Evolutionary conservation across 768 basidiomycete species (phyloP).

Genomic region (Sistotremastrum niveocremeum): DNA sequence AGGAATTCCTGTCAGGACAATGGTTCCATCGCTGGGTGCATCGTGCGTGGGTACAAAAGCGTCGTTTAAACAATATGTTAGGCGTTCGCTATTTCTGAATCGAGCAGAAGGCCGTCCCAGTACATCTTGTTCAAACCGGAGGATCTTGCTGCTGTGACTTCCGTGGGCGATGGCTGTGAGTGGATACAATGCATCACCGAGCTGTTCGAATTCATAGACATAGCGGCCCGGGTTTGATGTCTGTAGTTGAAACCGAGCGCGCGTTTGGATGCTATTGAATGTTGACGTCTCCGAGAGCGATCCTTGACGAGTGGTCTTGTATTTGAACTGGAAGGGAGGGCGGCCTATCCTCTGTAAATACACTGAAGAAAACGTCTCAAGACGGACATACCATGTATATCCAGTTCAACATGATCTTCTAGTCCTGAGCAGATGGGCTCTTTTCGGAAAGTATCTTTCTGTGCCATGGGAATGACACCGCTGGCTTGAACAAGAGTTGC

Average conservation of each 20-base stretch:
- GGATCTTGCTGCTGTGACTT: slow-evolving; percentile 36
- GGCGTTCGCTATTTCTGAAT: slow-evolving; percentile 53
- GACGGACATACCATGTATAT: slow-evolving; percentile 45
- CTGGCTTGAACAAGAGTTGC: slow-evolving; percentile 53
- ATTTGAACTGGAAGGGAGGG: slow-evolving; percentile 89
- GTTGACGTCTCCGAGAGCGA: slow-evolving; percentile 39
- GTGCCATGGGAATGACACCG: slow-evolving; percentile 39
- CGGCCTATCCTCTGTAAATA: slow-evolving; percentile 35
- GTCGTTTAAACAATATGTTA: slow-evolving; percentile 69
- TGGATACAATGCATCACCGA: slow-evolving; percentile 78
- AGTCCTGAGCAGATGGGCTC: slow-evolving; percentile 72
- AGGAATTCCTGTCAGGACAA: slow-evolving; percentile 69
- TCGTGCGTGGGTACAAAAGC: slow-evolving; percentile 41
- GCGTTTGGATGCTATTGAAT: slow-evolving; percentile 74
- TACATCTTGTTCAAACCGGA: slow-evolving; percentile 80
- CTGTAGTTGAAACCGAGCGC: slow-evolving; percentile 68
- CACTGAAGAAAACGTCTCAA: not conserved
- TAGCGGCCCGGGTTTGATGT: slow-evolving; percentile 67
- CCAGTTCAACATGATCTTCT: slow-evolving; percentile 72
- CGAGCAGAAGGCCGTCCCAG: slow-evolving; percentile 65
- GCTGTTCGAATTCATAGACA: slow-evolving; percentile 82
- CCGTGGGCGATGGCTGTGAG: slow-evolving; percentile 33
- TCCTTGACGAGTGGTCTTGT: slow-evolving; percentile 58
- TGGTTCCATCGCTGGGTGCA: slow-evolving; percentile 38
- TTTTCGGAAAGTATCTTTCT: slow-evolving; percentile 65